phyloP scores from a whole-genome alignment of 805 yeast genomes.

The Metschnikowia vanudenii region DNA sequence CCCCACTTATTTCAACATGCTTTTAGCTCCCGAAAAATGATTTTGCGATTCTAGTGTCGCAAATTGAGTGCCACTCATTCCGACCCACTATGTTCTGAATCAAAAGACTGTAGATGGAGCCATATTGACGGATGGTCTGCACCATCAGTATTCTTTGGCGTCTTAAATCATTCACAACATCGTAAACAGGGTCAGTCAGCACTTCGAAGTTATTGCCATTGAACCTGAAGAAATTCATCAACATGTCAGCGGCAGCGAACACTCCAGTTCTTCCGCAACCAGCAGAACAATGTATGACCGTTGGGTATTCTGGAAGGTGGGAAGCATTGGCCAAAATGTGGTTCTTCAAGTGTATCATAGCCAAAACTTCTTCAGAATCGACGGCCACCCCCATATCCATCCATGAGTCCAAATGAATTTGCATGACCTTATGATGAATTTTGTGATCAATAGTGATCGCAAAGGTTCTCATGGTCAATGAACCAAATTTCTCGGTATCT shows the following conservation, averaged over 20 bases:
- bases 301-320: slow-evolving; percentile 33
- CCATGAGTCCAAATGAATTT: slow-evolving; percentile 81
- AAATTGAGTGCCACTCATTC: slow-evolving; percentile 5
- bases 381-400: slow-evolving; percentile 71
- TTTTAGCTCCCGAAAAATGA: not conserved
- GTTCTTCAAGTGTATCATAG: slow-evolving; percentile 36
- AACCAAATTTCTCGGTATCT: slow-evolving; percentile 13
- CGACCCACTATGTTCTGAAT: slow-evolving; percentile 6
- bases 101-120: slow-evolving; percentile 45
- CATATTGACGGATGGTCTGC: slow-evolving; percentile 54
- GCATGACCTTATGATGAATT: slow-evolving; percentile 51
- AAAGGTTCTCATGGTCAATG: slow-evolving; percentile 19
- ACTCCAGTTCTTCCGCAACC: slow-evolving; percentile 94
- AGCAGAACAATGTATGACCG: slow-evolving; percentile 76
- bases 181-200: slow-evolving; percentile 42
- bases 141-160: slow-evolving; percentile 58
- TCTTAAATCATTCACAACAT: slow-evolving; percentile 47
- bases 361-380: slow-evolving; percentile 55
- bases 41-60: slow-evolving; percentile 8
- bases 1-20: not conserved
- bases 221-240: slow-evolving; percentile 34
- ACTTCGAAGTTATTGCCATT: slow-evolving; percentile 14
- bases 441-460: slow-evolving; percentile 13
- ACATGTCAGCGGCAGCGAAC: slow-evolving; percentile 67
- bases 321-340: slow-evolving; percentile 13